Percentiles rank a stretch among this genome's conserved stretches.
These are phyloP conservation scores for Nitzschia putrida DNA, from an alignment of 108 stramenopile genomes.

Conservation along the genomic window DNA sequence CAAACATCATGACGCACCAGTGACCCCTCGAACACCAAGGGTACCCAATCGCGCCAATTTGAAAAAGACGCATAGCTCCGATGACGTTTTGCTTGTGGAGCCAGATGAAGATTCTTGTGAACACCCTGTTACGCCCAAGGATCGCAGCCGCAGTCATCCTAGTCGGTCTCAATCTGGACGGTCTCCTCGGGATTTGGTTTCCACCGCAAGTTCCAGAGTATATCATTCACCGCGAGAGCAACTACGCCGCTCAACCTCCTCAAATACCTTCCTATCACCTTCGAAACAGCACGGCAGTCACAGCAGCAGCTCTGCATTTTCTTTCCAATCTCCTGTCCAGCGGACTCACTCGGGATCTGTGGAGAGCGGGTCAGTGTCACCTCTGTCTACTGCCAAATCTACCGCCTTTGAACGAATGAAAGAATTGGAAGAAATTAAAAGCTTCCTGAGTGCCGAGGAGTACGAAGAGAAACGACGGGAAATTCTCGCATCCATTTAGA, in stretches of 20 bases:
- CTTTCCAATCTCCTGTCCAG: not conserved
- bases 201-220: not conserved
- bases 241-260: not conserved
- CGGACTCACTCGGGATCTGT: not conserved
- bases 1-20: not conserved
- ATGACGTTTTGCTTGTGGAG: slow-evolving; percentile 10
- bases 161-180: slow-evolving; percentile 9
- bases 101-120: not conserved
- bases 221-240: slow-evolving; percentile 3
- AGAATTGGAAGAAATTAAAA: slow-evolving; percentile 20
- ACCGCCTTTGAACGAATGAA: slow-evolving; percentile 21
- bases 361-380: not conserved
- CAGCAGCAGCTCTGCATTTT: not conserved
- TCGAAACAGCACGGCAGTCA: not conserved
- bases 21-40: slow-evolving; percentile 3
- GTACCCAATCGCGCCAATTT: not conserved
- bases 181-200: not conserved
- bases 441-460: slow-evolving; percentile 17
- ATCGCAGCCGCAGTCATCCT: not conserved
- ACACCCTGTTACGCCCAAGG: slow-evolving; percentile 1
- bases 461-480: slow-evolving; percentile 20
- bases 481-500: slow-evolving; percentile 28
- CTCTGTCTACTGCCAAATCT: not conserved
- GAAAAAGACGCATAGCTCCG: slow-evolving; percentile 16
- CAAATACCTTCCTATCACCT: not conserved